phyloP scores from a whole-genome alignment of 176 grass and related monocot species.

The Carex parvula region DNA sequence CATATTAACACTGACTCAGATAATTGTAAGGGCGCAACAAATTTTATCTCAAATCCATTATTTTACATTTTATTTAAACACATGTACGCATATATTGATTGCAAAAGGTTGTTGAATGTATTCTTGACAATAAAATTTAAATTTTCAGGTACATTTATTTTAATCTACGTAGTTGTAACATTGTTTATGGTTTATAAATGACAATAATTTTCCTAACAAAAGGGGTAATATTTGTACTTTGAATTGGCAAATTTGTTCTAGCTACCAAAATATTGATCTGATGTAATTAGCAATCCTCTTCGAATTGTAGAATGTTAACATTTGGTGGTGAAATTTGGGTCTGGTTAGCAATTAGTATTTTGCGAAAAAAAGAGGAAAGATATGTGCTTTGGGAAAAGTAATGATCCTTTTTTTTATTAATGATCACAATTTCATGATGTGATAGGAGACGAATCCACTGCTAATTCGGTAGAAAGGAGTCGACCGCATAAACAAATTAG shows the following conservation, averaged over 20 bases:
- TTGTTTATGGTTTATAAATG: not conserved
- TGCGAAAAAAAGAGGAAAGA: conserved; percentile 17
- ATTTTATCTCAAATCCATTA: not conserved
- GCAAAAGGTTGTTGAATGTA: no score
- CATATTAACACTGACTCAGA: not conserved
- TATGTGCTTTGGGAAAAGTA: conserved; percentile 26
- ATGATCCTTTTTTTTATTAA: conserved; percentile 28
- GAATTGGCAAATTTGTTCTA: not conserved
- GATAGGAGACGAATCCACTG: conserved; percentile 24
- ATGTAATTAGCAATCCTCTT: not conserved
- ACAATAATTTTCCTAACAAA: not conserved
- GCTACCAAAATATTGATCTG: not conserved
- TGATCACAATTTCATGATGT: conserved; percentile 32
- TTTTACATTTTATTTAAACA: not conserved
- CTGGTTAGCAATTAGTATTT: not conserved
- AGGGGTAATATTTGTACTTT: not conserved
- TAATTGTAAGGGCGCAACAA: not conserved
- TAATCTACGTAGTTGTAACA: not conserved
- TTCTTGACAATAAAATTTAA: not conserved
- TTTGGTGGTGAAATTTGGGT: not conserved
- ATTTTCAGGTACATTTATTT: not conserved
- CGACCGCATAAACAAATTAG: conserved; percentile 2
- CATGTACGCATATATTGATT: not conserved
- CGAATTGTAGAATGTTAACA: not conserved
- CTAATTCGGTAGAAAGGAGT: conserved; percentile 15